Conservation (phyloP, 495 filamentous ascomycete genomes). For the Hypoxylon subgilvum region DNA sequence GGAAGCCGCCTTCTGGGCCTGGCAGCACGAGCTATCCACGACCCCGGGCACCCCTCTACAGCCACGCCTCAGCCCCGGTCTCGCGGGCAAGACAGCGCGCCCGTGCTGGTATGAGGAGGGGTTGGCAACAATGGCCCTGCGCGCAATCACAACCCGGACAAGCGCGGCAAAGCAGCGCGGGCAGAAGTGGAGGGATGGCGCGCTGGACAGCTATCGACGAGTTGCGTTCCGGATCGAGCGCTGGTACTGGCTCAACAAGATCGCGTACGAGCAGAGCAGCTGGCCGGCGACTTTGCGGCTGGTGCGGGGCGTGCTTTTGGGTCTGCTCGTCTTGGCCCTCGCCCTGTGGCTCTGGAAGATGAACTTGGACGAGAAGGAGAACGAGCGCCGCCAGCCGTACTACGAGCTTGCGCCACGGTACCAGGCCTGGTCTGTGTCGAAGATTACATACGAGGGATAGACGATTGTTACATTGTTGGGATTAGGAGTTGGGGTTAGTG, state of each 20-base stretch:
- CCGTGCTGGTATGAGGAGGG: too few relatives aligned
- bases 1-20: background rate
- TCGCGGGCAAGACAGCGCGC: too few relatives aligned
- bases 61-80: background rate
- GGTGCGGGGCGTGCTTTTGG: background rate
- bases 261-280: constrained; percentile 3
- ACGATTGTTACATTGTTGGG: background rate
- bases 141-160: too few relatives aligned
- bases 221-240: background rate
- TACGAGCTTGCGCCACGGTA: background rate
- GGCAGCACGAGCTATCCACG: background rate
- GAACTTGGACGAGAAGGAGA: background rate
- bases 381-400: background rate
- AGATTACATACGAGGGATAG: background rate
- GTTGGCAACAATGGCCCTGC: too few relatives aligned
- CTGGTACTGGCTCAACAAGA: constrained; percentile 5
- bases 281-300: constrained; percentile 5
- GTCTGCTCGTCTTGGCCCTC: background rate
- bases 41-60: background rate
- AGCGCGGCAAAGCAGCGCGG: too few relatives aligned
- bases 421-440: constrained; percentile 7
- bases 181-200: background rate
- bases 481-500: background rate
- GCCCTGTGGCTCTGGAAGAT: background rate
- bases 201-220: too few relatives aligned